Conservation (phyloP, 2,329 filamentous ascomycete species). For the Gliomastix tumulicola region DNA sequence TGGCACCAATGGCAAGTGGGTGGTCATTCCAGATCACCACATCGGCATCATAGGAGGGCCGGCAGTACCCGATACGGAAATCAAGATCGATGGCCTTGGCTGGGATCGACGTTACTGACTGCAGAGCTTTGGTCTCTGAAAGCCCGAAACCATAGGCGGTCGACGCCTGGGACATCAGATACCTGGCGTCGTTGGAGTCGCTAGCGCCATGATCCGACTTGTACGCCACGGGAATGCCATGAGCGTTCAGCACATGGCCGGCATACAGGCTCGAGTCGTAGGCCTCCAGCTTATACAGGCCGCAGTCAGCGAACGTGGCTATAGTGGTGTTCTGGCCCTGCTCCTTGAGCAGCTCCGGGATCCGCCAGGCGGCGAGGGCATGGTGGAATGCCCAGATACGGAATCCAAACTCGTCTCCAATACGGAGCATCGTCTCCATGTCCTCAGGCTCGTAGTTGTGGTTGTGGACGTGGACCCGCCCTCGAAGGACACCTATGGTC, state of each 20-base stretch:
- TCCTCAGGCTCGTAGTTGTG: conserved; percentile 68
- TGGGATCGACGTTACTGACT: conserved; percentile 36
- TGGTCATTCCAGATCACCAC: conserved; percentile 54
- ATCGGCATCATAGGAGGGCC: conserved; percentile 40
- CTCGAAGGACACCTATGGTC: conserved; percentile 54
- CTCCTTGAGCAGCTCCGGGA: conserved; percentile 29
- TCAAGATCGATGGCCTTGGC: conserved; percentile 33
- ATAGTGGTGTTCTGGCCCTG: conserved; percentile 31
- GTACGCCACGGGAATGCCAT: conserved; percentile 31
- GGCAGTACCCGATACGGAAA: conserved; percentile 34
- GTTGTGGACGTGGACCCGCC: conserved; percentile 62
- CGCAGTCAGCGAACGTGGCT: conserved; percentile 32
- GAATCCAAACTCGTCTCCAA: conserved; percentile 67
- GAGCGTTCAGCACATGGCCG: conserved; percentile 28
- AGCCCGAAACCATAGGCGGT: conserved; percentile 31
- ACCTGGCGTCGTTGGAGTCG: conserved; percentile 36
- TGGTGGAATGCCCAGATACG: conserved; percentile 62
- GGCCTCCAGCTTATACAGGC: conserved; percentile 32
- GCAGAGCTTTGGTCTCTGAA: conserved; percentile 28
- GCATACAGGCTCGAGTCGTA: conserved; percentile 31
- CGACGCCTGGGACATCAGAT: conserved; percentile 31
- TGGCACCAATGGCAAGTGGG: conserved; percentile 51
- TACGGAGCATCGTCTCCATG: conserved; percentile 61
- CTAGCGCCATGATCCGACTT: conserved; percentile 32
- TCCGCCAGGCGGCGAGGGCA: conserved; percentile 31